Base-by-base conservation (phyloP, 257 asterid genomes). In the Penstemon barbatus region DNA sequence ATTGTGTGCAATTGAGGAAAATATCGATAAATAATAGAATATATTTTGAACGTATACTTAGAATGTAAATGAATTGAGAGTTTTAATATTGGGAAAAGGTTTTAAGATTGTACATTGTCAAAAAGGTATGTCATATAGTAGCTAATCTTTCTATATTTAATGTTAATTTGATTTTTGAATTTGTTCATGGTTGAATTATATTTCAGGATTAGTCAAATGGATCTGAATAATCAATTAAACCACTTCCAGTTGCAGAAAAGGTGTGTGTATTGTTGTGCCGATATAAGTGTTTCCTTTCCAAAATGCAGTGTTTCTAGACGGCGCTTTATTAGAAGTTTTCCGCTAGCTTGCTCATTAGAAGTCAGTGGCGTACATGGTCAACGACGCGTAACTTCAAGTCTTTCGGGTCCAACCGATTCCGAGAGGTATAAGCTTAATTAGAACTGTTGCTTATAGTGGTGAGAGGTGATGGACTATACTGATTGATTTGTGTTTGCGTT, bases 201-300 rank as follows among this genome's bases (percentile, higher is more conserved):
- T 66, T 43, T 41, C 84, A 90, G 97, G 87, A 76, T 55, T 80
- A 80, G 74, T 73, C 54, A 60, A 19, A 59, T 53, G 51, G 13
- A 25, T 65, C 64, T 57, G 54, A 70, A 66, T 67, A 43, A 71
- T 44, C 72, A 58, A 65, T 42, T 60, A 56, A 52, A 39, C 40
- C 64, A 63, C 74, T 63, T 61, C 61, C 74, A 63, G 46, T 70
- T 72, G 64, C 78, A 70, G 73, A 82, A 79, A 71, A 50, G 66
- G 73, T 36, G 65, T 18, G 0, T 61, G 71, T 65, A 71, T 77
- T 57, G 65, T 52, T 61, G 62, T 67, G 55, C 63, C 58, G 66
- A 43, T 39, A 66, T 48, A 37, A 48, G 65, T 65, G 70, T 74
- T 56, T 74, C 55, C n/a, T 61, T 73, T 58, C 70, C 75, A 42